These are phyloP conservation scores for Thozetella sp. DNA, from an alignment of 495 filamentous ascomycete species.

Conservation along the genomic window DNA sequence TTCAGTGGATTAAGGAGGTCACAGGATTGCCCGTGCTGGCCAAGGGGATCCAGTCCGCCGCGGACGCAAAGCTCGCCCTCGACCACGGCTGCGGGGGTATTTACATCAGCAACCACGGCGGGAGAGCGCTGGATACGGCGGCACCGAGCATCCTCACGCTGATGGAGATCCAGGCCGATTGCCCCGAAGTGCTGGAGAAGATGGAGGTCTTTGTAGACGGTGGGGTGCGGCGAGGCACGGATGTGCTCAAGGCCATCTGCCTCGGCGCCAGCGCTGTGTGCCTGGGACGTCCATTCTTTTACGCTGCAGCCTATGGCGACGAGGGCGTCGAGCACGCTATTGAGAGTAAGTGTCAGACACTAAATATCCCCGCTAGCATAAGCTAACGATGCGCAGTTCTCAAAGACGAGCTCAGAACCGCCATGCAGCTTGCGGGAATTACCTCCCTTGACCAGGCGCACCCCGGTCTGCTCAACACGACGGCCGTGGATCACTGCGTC, in stretches of 20 bases:
- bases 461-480: conserved; percentile 70
- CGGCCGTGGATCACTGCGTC: conserved; percentile 63
- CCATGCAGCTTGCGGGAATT: conserved; percentile 79
- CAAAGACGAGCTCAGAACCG: conserved; percentile 75
- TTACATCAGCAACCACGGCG: conserved; percentile 69
- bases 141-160: conserved; percentile 63
- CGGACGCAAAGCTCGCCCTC: conserved; percentile 60
- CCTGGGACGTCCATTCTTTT: conserved; percentile 65
- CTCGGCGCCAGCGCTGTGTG: conserved; percentile 67
- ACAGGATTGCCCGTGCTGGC: conserved; percentile 54
- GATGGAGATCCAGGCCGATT: conserved; percentile 63
- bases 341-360: conserved; percentile 46
- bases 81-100: conserved; percentile 61
- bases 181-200: conserved; percentile 59
- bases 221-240: conserved; percentile 63
- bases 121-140: conserved; percentile 65
- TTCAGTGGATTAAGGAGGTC: not conserved
- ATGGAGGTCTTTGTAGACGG: conserved; percentile 72
- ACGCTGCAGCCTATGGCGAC: conserved; percentile 68
- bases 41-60: conserved; percentile 66
- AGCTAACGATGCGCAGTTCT: conserved; percentile 50
- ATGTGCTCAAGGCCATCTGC: conserved; percentile 71
- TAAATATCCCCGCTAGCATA: not conserved
- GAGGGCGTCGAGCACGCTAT: conserved; percentile 71
- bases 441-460: conserved; percentile 70